Evolutionary conservation across 345 rosid species (phyloP).

Genomic region (Camelina neglecta): DNA sequence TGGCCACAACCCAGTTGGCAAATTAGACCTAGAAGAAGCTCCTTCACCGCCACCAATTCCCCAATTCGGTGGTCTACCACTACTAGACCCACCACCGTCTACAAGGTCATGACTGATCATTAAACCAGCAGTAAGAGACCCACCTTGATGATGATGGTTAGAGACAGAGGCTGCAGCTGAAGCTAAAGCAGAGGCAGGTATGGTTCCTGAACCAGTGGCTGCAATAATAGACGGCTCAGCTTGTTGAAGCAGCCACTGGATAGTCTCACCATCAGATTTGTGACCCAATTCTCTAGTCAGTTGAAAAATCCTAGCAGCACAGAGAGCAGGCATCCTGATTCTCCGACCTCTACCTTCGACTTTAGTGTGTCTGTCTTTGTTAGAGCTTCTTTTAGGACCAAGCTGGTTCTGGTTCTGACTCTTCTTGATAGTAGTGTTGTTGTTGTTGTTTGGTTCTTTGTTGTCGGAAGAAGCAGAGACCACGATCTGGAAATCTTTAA

Average conservation of each 20-base stretch:
- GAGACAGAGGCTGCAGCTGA: constrained; percentile 68
- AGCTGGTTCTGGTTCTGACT: constrained; percentile 46
- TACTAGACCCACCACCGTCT: constrained; percentile 48
- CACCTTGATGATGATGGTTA: constrained; percentile 56
- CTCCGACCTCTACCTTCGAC: constrained; percentile 96
- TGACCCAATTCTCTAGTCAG: constrained; percentile 97
- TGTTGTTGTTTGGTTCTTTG: constrained; percentile 53
- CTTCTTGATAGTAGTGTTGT: constrained; percentile 43
- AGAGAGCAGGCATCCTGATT: constrained; percentile 97
- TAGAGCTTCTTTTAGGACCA: constrained; percentile 87
- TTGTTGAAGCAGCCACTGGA: constrained; percentile 94
- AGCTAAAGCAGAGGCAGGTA: constrained; percentile 93
- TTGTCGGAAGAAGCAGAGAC: constrained; percentile 58
- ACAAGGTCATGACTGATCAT: constrained; percentile 75
- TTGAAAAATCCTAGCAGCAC: constrained; percentile 97
- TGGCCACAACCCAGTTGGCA: constrained; percentile 76
- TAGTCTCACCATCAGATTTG: constrained; percentile 97
- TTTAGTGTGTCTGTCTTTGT: constrained; percentile 94
- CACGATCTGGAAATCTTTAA: constrained; percentile 79
- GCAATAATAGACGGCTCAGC: constrained; percentile 94
- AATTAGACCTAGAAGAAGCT: constrained; percentile 68
- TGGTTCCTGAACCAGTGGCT: constrained; percentile 90
- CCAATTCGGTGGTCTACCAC: constrained; percentile 70
- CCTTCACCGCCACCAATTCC: constrained; percentile 58
- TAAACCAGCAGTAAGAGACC: constrained; percentile 68